These are phyloP conservation scores for Scortechinia acanthostroma DNA, from an alignment of 2,329 filamentous ascomycete genomes.

Conservation along the genomic window DNA sequence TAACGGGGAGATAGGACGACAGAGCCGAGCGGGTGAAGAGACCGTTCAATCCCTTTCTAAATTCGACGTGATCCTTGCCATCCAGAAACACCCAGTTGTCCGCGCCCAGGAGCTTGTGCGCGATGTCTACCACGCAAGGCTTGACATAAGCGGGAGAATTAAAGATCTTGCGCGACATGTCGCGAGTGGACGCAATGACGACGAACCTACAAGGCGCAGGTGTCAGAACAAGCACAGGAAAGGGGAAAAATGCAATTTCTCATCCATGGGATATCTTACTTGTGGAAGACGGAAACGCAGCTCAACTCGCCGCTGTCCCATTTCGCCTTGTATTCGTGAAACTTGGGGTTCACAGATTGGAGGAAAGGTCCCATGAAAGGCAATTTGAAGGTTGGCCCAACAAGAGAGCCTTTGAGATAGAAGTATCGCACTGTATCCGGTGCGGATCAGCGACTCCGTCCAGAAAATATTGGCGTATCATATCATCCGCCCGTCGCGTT, in stretches of 20 bases:
- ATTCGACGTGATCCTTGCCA: conserved; percentile 89
- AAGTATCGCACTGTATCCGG: conserved; percentile 68
- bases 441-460: too few species aligned
- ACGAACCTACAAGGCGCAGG: conserved; percentile 78
- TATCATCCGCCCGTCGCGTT: too few species aligned
- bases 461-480: too few species aligned
- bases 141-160: conserved; percentile 89
- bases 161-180: conserved; percentile 93
- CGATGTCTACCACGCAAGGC: conserved; percentile 90
- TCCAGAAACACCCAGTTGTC: conserved; percentile 98
- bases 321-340: conserved; percentile 83
- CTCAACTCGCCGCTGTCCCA: conserved; percentile 87
- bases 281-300: conserved; percentile 98
- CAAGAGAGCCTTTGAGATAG: conserved; percentile 68
- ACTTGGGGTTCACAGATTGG: conserved; percentile 84
- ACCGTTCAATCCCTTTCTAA: conserved; percentile 90
- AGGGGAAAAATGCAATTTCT: too few species aligned
- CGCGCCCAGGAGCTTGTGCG: conserved; percentile 83
- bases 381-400: conserved; percentile 68
- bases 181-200: conserved; percentile 88
- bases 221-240: too few species aligned
- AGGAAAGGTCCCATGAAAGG: conserved; percentile 95
- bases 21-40: conserved; percentile 90
- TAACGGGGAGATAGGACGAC: conserved; percentile 79
- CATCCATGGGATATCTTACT: conserved; percentile 57